These are phyloP conservation scores for Triangularia setosa DNA, from an alignment of 2,329 filamentous ascomycete species.

Conservation along the genomic window DNA sequence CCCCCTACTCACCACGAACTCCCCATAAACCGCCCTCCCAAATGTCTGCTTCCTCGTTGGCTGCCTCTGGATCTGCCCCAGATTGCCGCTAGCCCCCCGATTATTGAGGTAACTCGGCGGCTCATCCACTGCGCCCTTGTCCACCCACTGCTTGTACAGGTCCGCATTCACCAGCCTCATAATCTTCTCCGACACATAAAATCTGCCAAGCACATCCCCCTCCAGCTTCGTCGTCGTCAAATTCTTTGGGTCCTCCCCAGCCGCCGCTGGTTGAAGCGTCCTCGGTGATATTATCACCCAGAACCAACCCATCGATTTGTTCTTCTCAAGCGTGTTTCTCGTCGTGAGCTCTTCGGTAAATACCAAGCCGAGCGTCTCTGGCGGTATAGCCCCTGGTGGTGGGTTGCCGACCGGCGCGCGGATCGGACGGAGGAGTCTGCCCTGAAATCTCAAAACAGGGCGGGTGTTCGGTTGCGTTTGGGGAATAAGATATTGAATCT, in stretches of 20 bases:
- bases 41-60: conserved; percentile 41
- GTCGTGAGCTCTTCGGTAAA: conserved; percentile 29
- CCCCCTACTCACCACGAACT: conserved; percentile 30
- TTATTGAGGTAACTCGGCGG: conserved; percentile 51
- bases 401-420: conserved; percentile 9
- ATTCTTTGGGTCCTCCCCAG: conserved; percentile 31
- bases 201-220: conserved; percentile 48
- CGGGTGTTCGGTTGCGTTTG: conserved; percentile 2
- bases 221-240: conserved; percentile 34
- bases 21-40: conserved; percentile 39
- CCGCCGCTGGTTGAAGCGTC: conserved; percentile 26
- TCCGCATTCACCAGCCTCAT: conserved; percentile 46
- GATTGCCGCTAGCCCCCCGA: conserved; percentile 41
- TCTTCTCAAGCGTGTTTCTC: conserved; percentile 26
- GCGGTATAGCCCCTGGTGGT: conserved; percentile 11
- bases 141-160: conserved; percentile 36
- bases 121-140: conserved; percentile 39
- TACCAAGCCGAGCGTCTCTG: conserved; percentile 22
- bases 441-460: conserved; percentile 26
- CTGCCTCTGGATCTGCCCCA: conserved; percentile 40
- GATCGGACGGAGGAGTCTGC: conserved; percentile 29
- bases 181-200: conserved; percentile 53
- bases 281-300: conserved; percentile 29
- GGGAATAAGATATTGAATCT: conserved; percentile 26
- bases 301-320: conserved; percentile 27